Percentiles rank a stretch among this genome's conserved stretches.
These are phyloP conservation scores for Fomitopsis schrenkii DNA, from an alignment of 1,284 basidiomycete genomes.

Conservation along the genomic window DNA sequence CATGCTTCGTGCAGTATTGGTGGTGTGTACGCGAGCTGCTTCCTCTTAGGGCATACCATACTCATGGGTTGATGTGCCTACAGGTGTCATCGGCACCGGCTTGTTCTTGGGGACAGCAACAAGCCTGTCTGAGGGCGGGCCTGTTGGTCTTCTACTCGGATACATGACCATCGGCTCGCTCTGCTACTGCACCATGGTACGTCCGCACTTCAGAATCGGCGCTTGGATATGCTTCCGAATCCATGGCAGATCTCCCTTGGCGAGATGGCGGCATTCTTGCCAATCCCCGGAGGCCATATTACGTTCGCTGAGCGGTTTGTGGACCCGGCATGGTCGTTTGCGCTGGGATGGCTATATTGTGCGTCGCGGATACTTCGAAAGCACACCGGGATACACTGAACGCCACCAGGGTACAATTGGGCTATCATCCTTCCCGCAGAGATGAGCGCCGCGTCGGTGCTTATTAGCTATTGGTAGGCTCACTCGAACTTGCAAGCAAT, in stretches of 20 bases:
- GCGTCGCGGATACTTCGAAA: background rate
- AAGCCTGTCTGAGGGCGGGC: slow-evolving; percentile 53
- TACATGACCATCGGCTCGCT: slow-evolving; percentile 58
- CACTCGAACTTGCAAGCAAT: background rate
- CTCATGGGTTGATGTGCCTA: slow-evolving; percentile 16
- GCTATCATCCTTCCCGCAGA: slow-evolving; percentile 72
- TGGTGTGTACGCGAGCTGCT: slow-evolving; percentile 15
- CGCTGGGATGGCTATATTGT: slow-evolving; percentile 82
- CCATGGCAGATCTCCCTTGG: slow-evolving; percentile 33
- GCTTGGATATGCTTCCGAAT: slow-evolving; percentile 6
- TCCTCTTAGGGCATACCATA: background rate
- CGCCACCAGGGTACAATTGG: slow-evolving; percentile 59
- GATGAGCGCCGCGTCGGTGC: slow-evolving; percentile 69
- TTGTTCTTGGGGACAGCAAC: slow-evolving; percentile 64
- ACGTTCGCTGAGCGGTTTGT: slow-evolving; percentile 78
- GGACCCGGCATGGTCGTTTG: slow-evolving; percentile 75
- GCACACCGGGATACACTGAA: background rate
- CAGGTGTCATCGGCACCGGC: slow-evolving; percentile 76
- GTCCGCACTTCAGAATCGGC: slow-evolving; percentile 28
- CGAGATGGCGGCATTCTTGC: slow-evolving; percentile 34
- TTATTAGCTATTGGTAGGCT: slow-evolving; percentile 71
- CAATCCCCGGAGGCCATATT: slow-evolving; percentile 66
- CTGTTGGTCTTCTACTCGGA: slow-evolving; percentile 58
- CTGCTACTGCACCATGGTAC: slow-evolving; percentile 44
- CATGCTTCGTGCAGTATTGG: slow-evolving; percentile 27